Base-by-base conservation (phyloP, 1,284 basidiomycete species). In the Ceratobasidium sp. region DNA sequence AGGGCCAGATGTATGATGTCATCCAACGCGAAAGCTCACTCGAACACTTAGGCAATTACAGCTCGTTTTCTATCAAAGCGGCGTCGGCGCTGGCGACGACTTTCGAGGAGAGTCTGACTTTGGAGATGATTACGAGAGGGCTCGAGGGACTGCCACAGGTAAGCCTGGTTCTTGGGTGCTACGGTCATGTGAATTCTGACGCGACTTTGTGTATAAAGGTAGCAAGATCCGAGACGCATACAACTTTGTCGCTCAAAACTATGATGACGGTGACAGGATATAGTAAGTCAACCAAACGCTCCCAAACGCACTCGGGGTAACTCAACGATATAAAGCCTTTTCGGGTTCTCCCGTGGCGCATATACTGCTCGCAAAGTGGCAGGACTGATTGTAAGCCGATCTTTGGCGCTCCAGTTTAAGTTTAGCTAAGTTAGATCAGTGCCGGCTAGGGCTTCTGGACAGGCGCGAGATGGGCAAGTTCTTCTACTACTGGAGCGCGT, bases 291-390 rank as follows among this genome's bases (percentile, higher is more conserved):
- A 5, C n/a, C 54, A 17, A 20, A 3, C n/a, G 3, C 17, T 48
- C 12, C 7, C 23, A 1, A 56, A 17, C 7, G 5, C 10, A 26
- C 26, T 2, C 3, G 26, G 3, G 42, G n/a, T 33, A 56, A 77
- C 54, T n/a, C n/a, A n/a, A 38, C 7, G 17, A 4, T 52, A 12
- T 6, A 3, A 17, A 75, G 70, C 44, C 33, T 78, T 20, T 78
- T 78, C 28, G 77, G 77, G 7, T 78, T 78, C 48, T 78, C 77
- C 33, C 69, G 77, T n/a, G 78, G 78, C 44, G 78, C 78, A 66
- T 79, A 79, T 66, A 79, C 78, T 12, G 78, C 77, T 23, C 76
- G 78, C 10, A 79, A 78, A 52, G 78, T 79, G 13, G 78, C 78
- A 12, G 73, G 65, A 9, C 65, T 79, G 20, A 79, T 79, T 46